Percentiles rank a stretch among this genome's conserved stretches.
Evolutionary conservation across 2,329 filamentous ascomycete species (phyloP).

Genomic region (Nemania serpens): DNA sequence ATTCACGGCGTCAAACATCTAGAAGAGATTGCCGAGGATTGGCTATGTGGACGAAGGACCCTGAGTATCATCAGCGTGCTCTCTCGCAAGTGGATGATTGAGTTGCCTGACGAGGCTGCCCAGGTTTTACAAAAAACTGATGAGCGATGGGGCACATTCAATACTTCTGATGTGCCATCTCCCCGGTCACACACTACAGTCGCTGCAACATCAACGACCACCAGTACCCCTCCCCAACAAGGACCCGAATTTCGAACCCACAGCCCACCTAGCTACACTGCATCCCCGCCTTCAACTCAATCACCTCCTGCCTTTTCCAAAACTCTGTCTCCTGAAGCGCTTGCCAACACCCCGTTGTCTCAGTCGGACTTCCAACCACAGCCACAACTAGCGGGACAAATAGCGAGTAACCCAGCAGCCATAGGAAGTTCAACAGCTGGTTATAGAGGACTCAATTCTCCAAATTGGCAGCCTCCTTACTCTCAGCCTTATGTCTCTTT

Average conservation of each 20-base stretch:
- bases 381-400: slow-evolving; percentile 24
- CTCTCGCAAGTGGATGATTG: slow-evolving; percentile 86
- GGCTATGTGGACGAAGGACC: slow-evolving; percentile 86
- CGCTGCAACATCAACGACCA: slow-evolving; percentile 31
- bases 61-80: slow-evolving; percentile 84
- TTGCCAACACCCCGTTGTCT: slow-evolving; percentile 34
- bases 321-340: slow-evolving; percentile 38
- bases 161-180: slow-evolving; percentile 63
- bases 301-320: slow-evolving; percentile 35
- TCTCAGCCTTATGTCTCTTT: slow-evolving; percentile 36
- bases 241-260: slow-evolving; percentile 45
- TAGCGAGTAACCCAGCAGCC: slow-evolving; percentile 30
- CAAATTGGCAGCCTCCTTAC: slow-evolving; percentile 39
- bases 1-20: slow-evolving; percentile 88
- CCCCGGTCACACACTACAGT: slow-evolving; percentile 45
- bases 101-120: slow-evolving; percentile 82
- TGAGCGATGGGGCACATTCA: slow-evolving; percentile 76
- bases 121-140: slow-evolving; percentile 78
- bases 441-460: slow-evolving; percentile 27
- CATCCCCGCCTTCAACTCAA: slow-evolving; percentile 37
- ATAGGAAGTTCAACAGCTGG: slow-evolving; percentile 33
- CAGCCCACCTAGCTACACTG: slow-evolving; percentile 44
- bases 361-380: slow-evolving; percentile 33
- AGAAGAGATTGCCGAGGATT: slow-evolving; percentile 94
- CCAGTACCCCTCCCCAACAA: slow-evolving; percentile 31